Conservation (phyloP, 257 asterid species). For the Phtheirospermum japonicum region DNA sequence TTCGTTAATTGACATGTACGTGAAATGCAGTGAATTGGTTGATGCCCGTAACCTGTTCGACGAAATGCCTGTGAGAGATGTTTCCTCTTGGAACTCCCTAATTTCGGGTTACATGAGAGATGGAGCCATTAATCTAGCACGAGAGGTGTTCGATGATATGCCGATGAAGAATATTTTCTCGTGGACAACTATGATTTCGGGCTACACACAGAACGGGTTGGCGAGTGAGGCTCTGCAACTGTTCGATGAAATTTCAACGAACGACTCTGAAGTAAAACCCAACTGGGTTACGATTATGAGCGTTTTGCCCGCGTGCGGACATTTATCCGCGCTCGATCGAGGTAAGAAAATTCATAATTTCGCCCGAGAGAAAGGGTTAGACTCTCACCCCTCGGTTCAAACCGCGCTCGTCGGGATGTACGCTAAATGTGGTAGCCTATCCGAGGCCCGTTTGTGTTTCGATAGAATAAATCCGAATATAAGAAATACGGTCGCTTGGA, state of each 20-base stretch:
- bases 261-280: conserved; percentile 57
- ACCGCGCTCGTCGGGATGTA: conserved; percentile 79
- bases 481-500: conserved; percentile 68
- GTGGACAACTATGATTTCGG: conserved; percentile 88
- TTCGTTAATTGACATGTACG: conserved; percentile 75
- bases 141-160: conserved; percentile 55
- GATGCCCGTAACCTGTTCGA: conserved; percentile 62
- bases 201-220: conserved; percentile 79
- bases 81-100: conserved; percentile 66
- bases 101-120: conserved; percentile 75
- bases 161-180: conserved; percentile 56
- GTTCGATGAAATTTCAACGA: conserved; percentile 54
- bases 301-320: conserved; percentile 71
- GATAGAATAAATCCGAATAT: conserved; percentile 38
- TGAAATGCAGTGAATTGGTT: conserved; percentile 48
- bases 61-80: conserved; percentile 62
- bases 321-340: conserved; percentile 58
- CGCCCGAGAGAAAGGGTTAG: conserved; percentile 56
- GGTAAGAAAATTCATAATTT: conserved; percentile 57
- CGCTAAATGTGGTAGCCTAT: conserved; percentile 75
- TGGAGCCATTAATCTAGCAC: conserved; percentile 50
- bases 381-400: conserved; percentile 57
- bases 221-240: conserved; percentile 50
- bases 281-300: conserved; percentile 89
- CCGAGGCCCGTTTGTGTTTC: conserved; percentile 62